Evolutionary conservation across 768 basidiomycete genomes (phyloP).

Genomic region (Trametes cubensis): DNA sequence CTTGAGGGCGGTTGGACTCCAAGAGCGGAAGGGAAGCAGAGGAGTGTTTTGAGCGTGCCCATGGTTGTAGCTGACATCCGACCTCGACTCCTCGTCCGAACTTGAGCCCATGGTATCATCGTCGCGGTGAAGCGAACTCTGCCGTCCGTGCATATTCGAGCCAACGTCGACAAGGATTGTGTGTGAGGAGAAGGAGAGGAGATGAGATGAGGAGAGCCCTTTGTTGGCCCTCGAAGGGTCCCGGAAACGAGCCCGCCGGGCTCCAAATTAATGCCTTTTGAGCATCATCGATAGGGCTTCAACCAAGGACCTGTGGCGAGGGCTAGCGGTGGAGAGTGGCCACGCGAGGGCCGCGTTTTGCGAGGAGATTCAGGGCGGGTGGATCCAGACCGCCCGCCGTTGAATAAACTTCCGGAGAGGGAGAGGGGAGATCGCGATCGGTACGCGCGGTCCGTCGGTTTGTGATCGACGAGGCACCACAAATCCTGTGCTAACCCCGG

Average conservation of each 20-base stretch:
- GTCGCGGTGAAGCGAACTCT: background rate
- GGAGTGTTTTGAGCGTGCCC: constrained; percentile 1
- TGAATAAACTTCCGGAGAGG: background rate
- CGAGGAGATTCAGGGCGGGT: background rate
- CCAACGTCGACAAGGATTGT: no score
- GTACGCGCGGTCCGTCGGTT: background rate
- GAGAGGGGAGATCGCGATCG: constrained; percentile 7
- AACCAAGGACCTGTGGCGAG: background rate
- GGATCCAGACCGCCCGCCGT: background rate
- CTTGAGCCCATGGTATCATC: background rate
- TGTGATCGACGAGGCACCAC: constrained; percentile 1
- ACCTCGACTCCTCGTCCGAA: constrained; percentile 9
- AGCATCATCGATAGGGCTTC: no score
- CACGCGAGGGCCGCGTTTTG: background rate
- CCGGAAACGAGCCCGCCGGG: no score
- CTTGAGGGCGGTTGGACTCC: constrained; percentile 11
- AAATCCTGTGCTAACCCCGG: background rate
- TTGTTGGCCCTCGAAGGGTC: no score
- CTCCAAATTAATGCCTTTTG: no score
- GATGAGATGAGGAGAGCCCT: no score
- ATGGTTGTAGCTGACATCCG: constrained; percentile 1
- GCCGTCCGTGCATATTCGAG: background rate
- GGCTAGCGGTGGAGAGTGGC: background rate
- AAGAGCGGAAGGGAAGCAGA: constrained; percentile 7
- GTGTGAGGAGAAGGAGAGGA: no score